Percentiles rank a stretch among this genome's conserved stretches.
phyloP scores from a whole-genome alignment of 805 yeast species.

The Ascoidea rubescens region DNA sequence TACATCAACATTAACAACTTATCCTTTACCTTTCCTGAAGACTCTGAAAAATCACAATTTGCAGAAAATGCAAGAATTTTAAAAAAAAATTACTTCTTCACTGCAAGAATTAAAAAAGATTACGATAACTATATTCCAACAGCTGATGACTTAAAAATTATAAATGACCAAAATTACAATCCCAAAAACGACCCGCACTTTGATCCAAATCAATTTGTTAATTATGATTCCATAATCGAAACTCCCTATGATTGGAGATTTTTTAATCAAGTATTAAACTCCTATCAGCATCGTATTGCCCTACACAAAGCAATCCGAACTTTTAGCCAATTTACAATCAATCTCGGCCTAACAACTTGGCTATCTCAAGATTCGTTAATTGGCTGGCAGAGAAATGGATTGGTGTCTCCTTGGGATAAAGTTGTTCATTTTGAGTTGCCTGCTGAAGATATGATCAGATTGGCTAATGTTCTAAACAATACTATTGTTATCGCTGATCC shows the following conservation, averaged over 20 bases:
- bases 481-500: constrained; percentile 31
- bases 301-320: constrained; percentile 31
- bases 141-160: constrained; percentile 18
- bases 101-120: not conserved
- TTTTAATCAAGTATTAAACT: constrained; percentile 30
- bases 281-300: constrained; percentile 25
- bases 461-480: constrained; percentile 33
- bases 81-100: too few species aligned
- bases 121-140: too few species aligned
- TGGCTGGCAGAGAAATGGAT: constrained; percentile 38
- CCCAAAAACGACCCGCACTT: constrained; percentile 3
- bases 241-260: constrained; percentile 50
- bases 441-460: constrained; percentile 28
- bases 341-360: constrained; percentile 30
- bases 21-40: constrained; percentile 16
- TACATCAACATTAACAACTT: constrained; percentile 12
- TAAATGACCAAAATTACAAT: constrained; percentile 9
- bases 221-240: constrained; percentile 20
- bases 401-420: constrained; percentile 39
- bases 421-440: constrained; percentile 38
- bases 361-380: constrained; percentile 33
- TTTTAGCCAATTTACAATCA: constrained; percentile 30
- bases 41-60: constrained; percentile 16
- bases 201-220: constrained; percentile 21
- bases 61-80: constrained; percentile 19